Base-by-base conservation (phyloP, 2,329 filamentous ascomycete genomes). In the Cordyceps cicadae region DNA sequence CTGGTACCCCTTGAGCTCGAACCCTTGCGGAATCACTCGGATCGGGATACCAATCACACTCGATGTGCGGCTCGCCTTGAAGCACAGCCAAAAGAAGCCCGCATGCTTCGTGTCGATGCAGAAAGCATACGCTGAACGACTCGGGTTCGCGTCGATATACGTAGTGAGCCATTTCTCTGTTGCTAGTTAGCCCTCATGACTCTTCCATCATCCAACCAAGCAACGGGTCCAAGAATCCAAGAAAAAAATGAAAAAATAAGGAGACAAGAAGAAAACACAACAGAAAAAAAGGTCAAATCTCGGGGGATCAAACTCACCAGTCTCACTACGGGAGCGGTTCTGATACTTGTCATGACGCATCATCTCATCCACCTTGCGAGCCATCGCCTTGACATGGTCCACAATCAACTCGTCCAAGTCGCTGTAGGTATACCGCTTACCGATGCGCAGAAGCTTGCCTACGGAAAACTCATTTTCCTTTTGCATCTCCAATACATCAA, bases 331-430 rank as follows among this genome's bases (percentile, higher is more conserved):
- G 63, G 86, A 92, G 63, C 88, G 87, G 64, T 85, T 85, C 76
- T 96, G 91, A 79, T 89, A 99, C 75, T 96, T 96, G 72, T 97
- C 93, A 73, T 97, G 88, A 66, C 88, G 85, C 81, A 91, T 94
- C 79, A 99, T 87, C 79, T 99, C 93, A 66, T 96, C 91, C 56
- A 97, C 93, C 81, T 99, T 99, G 75, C 88, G 90, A 19, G 92
- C 89, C 94, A 97, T 99, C 57, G 92, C 90, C 77, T 96, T 94
- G 71, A 99, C 90, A 71, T 99, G 94, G 70, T 94, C 89, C 70
- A 96, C 92, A 66, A 99, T 97, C 77, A 99, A 76, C 73, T 99
- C 94, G 75, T 99, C 94, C 63, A 99, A 80, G 87, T 99, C 94
- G 63, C 86, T 91, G 77, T 99, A 99, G 8, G 85, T 93, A 75